Evolutionary conservation across 306 rosid species (phyloP).

Genomic region (Lagenaria siceraria): DNA sequence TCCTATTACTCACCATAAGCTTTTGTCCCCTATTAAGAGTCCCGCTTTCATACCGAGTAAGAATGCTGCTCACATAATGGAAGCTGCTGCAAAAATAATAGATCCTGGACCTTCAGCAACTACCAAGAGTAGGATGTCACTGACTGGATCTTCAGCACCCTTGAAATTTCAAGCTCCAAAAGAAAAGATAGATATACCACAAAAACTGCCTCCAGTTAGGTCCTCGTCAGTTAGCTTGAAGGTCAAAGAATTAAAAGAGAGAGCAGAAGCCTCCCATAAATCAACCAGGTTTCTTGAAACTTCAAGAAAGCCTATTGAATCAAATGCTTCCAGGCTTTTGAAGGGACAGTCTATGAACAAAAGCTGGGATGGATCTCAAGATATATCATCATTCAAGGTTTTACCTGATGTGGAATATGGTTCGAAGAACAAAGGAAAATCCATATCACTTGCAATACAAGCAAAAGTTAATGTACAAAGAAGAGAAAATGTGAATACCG

Average conservation of each 20-base stretch:
- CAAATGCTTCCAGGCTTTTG: conserved; percentile 61
- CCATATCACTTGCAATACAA: conserved; percentile 90
- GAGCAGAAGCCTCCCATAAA: conserved; percentile 41
- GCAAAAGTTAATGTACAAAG: conserved; percentile 94
- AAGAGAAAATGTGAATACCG: conserved; percentile 65
- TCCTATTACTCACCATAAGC: conserved; percentile 84
- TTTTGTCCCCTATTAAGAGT: conserved; percentile 78
- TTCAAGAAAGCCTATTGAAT: conserved; percentile 48
- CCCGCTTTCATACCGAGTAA: conserved; percentile 63
- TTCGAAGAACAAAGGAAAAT: conserved; percentile 46
- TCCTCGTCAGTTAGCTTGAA: conserved; percentile 43
- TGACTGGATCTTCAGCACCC: conserved; percentile 35
- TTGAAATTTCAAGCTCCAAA: conserved; percentile 67
- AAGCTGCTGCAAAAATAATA: conserved; percentile 89
- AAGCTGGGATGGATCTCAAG: conserved; percentile 83
- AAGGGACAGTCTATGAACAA: conserved; percentile 77
- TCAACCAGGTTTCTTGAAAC: conserved; percentile 36
- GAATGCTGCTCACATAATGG: conserved; percentile 87
- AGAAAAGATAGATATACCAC: conserved; percentile 61
- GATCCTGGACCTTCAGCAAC: conserved; percentile 53
- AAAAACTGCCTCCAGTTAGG: conserved; percentile 33
- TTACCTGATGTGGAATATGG: conserved; percentile 29
- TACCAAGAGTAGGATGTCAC: conserved; percentile 39
- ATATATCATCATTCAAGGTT: conserved; percentile 34
- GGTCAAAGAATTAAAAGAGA: conserved; percentile 45